Evolutionary conservation across 1,284 basidiomycete species (phyloP).

Genomic region (Mycosarcoma mackinlayi): DNA sequence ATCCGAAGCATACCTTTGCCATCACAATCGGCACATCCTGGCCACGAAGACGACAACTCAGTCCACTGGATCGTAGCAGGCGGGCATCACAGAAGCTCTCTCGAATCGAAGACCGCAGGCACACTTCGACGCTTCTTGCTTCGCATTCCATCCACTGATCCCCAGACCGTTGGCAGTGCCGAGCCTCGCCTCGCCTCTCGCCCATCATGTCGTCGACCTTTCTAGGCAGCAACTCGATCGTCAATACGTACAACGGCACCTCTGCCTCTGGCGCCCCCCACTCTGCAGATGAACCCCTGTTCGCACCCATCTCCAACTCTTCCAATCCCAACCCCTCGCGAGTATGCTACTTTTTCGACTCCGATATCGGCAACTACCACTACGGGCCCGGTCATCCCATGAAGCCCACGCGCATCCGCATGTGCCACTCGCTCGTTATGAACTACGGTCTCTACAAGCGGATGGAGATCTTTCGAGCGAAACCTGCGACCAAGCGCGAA

Average conservation of each 20-base stretch:
- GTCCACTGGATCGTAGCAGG: no score
- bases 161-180: neutral
- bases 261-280: conserved; percentile 13
- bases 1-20: neutral
- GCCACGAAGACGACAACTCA: no score
- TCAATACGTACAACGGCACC: conserved; percentile 33
- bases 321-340: conserved; percentile 53
- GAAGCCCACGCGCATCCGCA: conserved; percentile 79
- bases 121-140: no score
- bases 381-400: conserved; percentile 89
- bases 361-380: conserved; percentile 97
- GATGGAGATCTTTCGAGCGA: conserved; percentile 78
- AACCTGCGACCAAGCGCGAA: conserved; percentile 97
- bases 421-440: conserved; percentile 99
- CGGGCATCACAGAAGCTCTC: no score
- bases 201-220: conserved; percentile 51
- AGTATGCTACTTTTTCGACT: conserved; percentile 75
- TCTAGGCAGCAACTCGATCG: conserved; percentile 39
- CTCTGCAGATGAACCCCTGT: conserved; percentile 38
- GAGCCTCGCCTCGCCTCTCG: neutral
- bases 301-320: conserved; percentile 49
- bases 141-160: neutral
- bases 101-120: no score
- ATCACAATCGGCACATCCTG: no score
- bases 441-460: conserved; percentile 82